Conservation (phyloP, 768 basidiomycete genomes). For the Heimioporus sp. region DNA sequence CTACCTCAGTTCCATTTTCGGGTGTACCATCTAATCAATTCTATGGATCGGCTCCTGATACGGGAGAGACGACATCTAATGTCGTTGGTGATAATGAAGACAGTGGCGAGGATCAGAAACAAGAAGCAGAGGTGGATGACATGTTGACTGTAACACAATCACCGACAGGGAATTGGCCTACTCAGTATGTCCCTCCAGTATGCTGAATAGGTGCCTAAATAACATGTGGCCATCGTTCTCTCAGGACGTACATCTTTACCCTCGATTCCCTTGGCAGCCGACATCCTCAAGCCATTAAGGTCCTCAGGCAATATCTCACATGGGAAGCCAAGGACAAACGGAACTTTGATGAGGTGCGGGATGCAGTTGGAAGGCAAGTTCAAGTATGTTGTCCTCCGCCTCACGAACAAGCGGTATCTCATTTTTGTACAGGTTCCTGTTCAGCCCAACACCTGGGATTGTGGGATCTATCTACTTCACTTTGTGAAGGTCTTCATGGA, state of each 20-base stretch:
- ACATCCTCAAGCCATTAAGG: slow-evolving; percentile 65
- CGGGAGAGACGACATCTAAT: neutral
- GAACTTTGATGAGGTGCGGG: slow-evolving; percentile 35
- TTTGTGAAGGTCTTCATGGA: slow-evolving; percentile 76
- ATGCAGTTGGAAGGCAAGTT: slow-evolving; percentile 47
- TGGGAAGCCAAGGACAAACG: slow-evolving; percentile 79
- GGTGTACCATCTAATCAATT: slow-evolving; percentile 20
- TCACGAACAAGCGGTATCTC: neutral
- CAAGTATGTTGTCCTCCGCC: slow-evolving; percentile 38
- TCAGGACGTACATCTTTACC: slow-evolving; percentile 78
- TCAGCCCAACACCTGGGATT: slow-evolving; percentile 90
- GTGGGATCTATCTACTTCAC: slow-evolving; percentile 89
- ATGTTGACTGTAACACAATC: slow-evolving; percentile 26
- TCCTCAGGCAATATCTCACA: slow-evolving; percentile 64
- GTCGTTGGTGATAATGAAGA: slow-evolving; percentile 24
- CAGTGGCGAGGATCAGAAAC: slow-evolving; percentile 26
- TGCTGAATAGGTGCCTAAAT: neutral
- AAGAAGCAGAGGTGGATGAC: slow-evolving; percentile 31
- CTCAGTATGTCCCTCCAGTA: slow-evolving; percentile 18
- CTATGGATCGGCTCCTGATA: slow-evolving; percentile 13
- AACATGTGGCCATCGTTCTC: neutral
- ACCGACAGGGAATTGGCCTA: slow-evolving; percentile 9
- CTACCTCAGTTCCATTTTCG: slow-evolving; percentile 6
- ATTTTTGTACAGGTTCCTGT: slow-evolving; percentile 63
- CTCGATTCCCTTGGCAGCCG: slow-evolving; percentile 82